Percentiles rank a stretch among this genome's conserved stretches.
Evolutionary conservation across 225 moss, liverwort and hornwort species (phyloP).

Genomic region (Antitrichia curtipendula): DNA sequence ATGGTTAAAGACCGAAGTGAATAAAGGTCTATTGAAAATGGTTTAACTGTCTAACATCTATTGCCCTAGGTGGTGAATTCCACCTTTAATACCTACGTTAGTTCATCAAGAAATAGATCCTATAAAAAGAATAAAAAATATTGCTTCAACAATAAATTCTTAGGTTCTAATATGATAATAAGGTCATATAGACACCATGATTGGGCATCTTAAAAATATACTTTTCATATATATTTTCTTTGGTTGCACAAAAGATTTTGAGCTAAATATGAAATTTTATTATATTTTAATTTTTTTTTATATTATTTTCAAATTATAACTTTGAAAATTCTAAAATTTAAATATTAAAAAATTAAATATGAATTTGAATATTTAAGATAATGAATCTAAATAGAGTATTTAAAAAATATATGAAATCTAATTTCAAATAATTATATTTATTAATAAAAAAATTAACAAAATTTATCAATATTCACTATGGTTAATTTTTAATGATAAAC

Average conservation of each 20-base stretch:
- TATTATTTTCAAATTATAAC: not conserved
- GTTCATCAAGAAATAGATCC: too few species aligned
- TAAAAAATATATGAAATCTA: not conserved
- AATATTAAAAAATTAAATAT: not conserved
- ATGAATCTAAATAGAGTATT: not conserved
- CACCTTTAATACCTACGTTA: too few species aligned
- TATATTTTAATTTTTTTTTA: not conserved
- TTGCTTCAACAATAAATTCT: too few species aligned
- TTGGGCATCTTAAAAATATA: rapidly evolving
- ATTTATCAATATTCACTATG: not conserved
- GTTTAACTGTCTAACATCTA: too few species aligned
- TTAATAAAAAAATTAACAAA: not conserved
- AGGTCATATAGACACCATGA: too few species aligned
- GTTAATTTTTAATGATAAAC: not conserved
- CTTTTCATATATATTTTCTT: not conserved
- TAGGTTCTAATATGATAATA: too few species aligned
- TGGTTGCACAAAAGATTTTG: not conserved
- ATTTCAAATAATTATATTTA: not conserved
- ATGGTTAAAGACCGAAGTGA: too few species aligned
- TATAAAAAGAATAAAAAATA: too few species aligned
- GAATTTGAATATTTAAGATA: not conserved
- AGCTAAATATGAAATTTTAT: not conserved
- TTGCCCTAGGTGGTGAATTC: too few species aligned
- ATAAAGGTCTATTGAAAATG: too few species aligned
- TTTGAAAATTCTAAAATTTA: too few species aligned